A percentile compares a stretch with the other conserved stretches of the same genome.
phyloP scores from a whole-genome alignment of 2,329 filamentous ascomycete genomes.

The Beauveria scarabaeidicola region DNA sequence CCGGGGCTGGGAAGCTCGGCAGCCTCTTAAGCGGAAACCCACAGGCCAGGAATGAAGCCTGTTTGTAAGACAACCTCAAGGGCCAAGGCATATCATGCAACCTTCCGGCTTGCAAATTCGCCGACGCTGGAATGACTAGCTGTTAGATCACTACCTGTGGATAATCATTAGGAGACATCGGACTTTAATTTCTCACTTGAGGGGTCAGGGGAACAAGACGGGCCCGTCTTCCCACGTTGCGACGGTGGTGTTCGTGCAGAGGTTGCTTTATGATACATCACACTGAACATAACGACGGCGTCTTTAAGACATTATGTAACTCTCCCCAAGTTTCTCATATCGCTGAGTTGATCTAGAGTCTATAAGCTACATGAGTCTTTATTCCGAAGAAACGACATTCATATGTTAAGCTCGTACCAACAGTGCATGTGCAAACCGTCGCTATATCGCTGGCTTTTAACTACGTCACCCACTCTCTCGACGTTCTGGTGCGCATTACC shows the following conservation, averaged over 20 bases:
- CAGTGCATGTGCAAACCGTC: too few relatives aligned
- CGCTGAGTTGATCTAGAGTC: too few relatives aligned
- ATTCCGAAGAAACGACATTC: too few relatives aligned
- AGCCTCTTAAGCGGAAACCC: not conserved
- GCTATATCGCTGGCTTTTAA: too few relatives aligned
- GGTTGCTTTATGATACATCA: not conserved
- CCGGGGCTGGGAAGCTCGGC: not conserved
- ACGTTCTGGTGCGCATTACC: not conserved
- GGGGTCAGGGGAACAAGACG: not conserved
- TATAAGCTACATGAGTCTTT: too few relatives aligned
- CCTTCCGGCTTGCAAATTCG: not conserved
- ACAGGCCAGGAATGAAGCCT: not conserved
- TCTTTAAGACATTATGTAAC: not conserved
- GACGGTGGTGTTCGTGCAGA: not conserved
- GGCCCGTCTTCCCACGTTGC: too few relatives aligned
- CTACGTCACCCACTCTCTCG: not conserved
- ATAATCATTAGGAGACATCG: not conserved
- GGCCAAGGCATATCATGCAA: conserved; percentile 2
- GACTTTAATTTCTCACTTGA: not conserved
- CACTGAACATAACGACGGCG: not conserved
- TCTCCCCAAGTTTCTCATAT: too few relatives aligned
- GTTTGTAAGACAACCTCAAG: not conserved
- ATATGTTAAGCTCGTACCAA: too few relatives aligned
- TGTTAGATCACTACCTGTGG: not conserved
- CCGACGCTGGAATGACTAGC: not conserved